A percentile compares a stretch with the other conserved stretches of the same genome.
phyloP scores from a whole-genome alignment of 2,329 filamentous ascomycete genomes.

The Ceratocystis papillata region DNA sequence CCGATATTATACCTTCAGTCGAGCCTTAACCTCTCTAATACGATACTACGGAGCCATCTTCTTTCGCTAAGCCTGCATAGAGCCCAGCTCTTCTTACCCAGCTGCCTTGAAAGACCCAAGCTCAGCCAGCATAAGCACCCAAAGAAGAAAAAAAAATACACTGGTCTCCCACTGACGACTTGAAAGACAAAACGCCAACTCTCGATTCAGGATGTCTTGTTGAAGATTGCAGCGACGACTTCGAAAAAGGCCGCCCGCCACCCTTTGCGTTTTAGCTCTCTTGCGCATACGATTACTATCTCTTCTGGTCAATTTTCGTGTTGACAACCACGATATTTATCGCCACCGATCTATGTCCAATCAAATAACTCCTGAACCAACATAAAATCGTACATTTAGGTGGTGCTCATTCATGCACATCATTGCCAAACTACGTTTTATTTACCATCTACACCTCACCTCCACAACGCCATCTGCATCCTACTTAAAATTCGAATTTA shows the following conservation, averaged over 20 bases:
- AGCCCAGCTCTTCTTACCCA: background rate
- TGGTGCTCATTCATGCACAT: background rate
- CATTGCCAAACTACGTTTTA: background rate
- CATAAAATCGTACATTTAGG: background rate
- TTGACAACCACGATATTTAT: slow-evolving; percentile 12
- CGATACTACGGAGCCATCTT: no score
- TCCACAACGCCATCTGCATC: no score
- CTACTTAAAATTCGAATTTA: no score
- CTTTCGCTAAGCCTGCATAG: background rate
- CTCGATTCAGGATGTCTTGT: slow-evolving; percentile 2
- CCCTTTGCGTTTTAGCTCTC: background rate
- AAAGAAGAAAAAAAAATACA: background rate
- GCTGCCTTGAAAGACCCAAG: background rate
- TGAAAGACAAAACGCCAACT: background rate
- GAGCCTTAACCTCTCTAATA: background rate
- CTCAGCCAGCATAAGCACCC: background rate
- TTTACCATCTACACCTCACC: no score
- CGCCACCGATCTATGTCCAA: slow-evolving; percentile 34
- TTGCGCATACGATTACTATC: background rate
- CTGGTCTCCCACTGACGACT: background rate
- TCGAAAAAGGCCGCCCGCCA: background rate
- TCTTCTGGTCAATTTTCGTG: slow-evolving; percentile 3
- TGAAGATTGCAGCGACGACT: slow-evolving; percentile 6
- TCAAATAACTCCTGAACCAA: background rate
- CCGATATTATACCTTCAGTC: background rate